These are phyloP conservation scores for Cryphonectria radicalis DNA, from an alignment of 2,329 filamentous ascomycete species.

Conservation along the genomic window DNA sequence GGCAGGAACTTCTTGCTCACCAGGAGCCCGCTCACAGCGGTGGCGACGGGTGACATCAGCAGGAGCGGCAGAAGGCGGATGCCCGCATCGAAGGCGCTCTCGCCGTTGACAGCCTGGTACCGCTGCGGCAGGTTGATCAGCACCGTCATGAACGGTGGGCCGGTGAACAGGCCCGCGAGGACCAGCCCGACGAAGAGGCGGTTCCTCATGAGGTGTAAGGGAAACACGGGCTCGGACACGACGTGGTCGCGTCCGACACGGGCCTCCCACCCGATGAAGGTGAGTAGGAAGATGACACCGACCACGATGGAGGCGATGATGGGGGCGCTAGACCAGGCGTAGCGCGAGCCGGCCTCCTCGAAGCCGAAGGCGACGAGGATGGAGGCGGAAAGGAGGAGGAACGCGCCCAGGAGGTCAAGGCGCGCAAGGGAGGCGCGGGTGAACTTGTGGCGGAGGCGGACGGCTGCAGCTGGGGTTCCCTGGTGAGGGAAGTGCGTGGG, in stretches of 20 bases:
- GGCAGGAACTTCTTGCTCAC: slow-evolving; percentile 36
- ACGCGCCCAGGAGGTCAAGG: slow-evolving; percentile 38
- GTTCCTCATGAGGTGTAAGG: slow-evolving; percentile 22
- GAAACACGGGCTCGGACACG: slow-evolving; percentile 42
- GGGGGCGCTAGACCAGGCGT: slow-evolving; percentile 46
- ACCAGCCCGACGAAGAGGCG: slow-evolving; percentile 5
- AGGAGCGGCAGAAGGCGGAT: slow-evolving; percentile 41
- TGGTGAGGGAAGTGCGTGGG: slow-evolving; percentile 36
- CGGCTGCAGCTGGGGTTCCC: slow-evolving; percentile 1
- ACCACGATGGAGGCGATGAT: slow-evolving; percentile 40
- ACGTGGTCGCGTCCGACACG: slow-evolving; percentile 30
- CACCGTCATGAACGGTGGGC: slow-evolving; percentile 41
- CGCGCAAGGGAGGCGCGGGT: slow-evolving; percentile 22
- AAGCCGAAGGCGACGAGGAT: slow-evolving; percentile 51
- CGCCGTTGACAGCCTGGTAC: slow-evolving; percentile 41
- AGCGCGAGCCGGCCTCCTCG: slow-evolving; percentile 48
- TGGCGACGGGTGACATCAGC: slow-evolving; percentile 39
- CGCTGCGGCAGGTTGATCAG: slow-evolving; percentile 44
- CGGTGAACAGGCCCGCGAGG: slow-evolving; percentile 40
- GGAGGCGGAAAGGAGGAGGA: slow-evolving; percentile 45
- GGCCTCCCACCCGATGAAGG: slow-evolving; percentile 39
- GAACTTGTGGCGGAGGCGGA: slow-evolving; percentile 22
- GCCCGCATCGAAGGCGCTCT: slow-evolving; percentile 38
- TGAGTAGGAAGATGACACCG: background rate
- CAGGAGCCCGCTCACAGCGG: slow-evolving; percentile 37